Base-by-base conservation (phyloP, 164 flowering plant genomes). In the Cinnamomum micranthum region DNA sequence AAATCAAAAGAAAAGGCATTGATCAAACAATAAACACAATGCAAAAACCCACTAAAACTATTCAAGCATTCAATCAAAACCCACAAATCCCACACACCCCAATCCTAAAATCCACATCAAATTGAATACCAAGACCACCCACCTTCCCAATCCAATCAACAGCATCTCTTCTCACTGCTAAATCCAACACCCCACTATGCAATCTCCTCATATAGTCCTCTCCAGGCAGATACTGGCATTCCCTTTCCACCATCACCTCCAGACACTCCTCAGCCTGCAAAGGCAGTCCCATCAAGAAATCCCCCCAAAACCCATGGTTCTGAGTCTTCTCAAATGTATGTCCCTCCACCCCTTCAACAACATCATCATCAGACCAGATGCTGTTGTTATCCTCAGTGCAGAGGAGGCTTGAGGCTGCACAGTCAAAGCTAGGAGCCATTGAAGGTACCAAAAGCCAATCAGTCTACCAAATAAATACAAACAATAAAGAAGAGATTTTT, bases 61-160 rank as follows among this genome's bases (percentile, higher is more conserved):
- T 64, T 64, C 67, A 24, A 22, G 12, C 67, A 25, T 10, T 6
- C 27, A 64, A 20, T 4, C 23, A 64, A 64, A 64, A 2, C 33
- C 33, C 14, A 66, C 41, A 55, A 55, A 55, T 31, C 35, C 35
- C 19, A 12, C 58, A 12, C 19, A 52, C 19, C n/a, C 60, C 20
- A 20, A 25, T 66, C 47, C 2, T 19, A 69, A 69, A 69, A 69
- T 11, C 71, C 71, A 47, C 22, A 41, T 28, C 55, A 50, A 24
- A 27, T 2, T 62, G 24, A 41, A 20, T 27, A 62, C 27, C 22
- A 31, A 14, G 59, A 80, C 86, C 72, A 80, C 87, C 71, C 70
- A 94, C 98, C 98, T 95, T 92, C 63, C 71, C 66, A 81, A 95
- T 95, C 98, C 98, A 95, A 81, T 87, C 92, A 74, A 89, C 76